A percentile compares a stretch with the other conserved stretches of the same genome.
Conservation (phyloP, 768 basidiomycete genomes). For the Leccinum arenicola region DNA sequence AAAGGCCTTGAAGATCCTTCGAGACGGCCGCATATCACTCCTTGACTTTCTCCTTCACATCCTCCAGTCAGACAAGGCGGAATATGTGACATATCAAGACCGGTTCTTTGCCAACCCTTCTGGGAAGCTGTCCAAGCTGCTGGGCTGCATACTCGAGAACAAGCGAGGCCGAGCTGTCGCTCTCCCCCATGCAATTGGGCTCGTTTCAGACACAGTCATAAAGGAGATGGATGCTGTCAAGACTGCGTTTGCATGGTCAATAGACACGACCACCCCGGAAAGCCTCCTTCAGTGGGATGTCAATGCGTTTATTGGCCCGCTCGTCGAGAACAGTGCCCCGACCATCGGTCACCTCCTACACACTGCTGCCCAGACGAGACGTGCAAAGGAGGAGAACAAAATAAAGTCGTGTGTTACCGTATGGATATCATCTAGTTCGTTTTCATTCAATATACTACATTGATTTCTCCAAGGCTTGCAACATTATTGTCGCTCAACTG, state of each 20-base stretch:
- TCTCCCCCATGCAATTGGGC: background rate
- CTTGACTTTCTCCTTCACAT: too few species aligned
- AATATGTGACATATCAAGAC: background rate
- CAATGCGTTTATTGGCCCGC: background rate
- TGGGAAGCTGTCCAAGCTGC: background rate
- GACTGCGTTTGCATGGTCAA: background rate
- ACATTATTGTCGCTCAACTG: conserved; percentile 2
- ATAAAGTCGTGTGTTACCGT: background rate
- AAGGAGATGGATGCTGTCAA: conserved; percentile 2
- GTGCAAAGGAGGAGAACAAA: background rate
- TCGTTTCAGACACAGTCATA: background rate
- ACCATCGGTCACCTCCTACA: background rate
- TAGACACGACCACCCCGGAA: background rate
- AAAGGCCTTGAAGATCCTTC: too few species aligned
- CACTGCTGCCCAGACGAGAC: background rate
- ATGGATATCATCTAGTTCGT: background rate
- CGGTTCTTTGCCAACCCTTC: background rate
- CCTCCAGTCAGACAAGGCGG: background rate
- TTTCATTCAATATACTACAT: background rate
- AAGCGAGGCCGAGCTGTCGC: background rate
- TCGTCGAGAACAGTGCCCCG: background rate
- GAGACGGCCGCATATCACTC: too few species aligned
- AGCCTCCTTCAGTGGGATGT: background rate
- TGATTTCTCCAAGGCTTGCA: conserved; percentile 1
- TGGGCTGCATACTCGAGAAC: background rate